Conservation (phyloP, 2,329 filamentous ascomycete genomes). For the Phyllosticta ampelicida region DNA sequence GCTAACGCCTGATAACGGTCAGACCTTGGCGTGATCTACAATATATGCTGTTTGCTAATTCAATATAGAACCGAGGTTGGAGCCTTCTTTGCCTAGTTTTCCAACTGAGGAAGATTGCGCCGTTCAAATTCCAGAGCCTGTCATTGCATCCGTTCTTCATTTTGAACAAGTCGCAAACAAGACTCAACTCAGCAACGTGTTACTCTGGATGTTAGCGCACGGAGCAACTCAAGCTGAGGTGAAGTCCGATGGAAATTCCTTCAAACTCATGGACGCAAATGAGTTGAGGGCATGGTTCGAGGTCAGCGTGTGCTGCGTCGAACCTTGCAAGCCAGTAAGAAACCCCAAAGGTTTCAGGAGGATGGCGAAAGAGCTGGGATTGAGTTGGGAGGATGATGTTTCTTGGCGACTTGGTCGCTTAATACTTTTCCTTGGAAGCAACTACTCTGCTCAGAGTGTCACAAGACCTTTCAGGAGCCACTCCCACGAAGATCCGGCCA, state of each 20-base stretch:
- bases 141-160: not conserved
- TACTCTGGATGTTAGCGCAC: not conserved
- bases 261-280: not conserved
- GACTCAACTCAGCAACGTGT: not conserved
- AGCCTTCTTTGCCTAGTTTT: no score
- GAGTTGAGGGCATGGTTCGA: not conserved
- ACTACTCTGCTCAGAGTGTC: not conserved
- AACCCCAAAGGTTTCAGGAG: not conserved
- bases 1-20: no score
- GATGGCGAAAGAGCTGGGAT: not conserved
- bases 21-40: no score
- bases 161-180: not conserved
- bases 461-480: no score
- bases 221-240: not conserved
- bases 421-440: not conserved
- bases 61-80: no score
- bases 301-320: not conserved
- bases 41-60: no score
- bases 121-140: not conserved
- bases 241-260: not conserved
- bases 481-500: no score
- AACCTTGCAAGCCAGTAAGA: not conserved
- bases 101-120: no score
- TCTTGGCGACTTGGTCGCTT: not conserved
- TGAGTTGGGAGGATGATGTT: not conserved